A percentile compares a stretch with the other conserved stretches of the same genome.
These are phyloP conservation scores for Favolaschia claudopus DNA, from an alignment of 768 basidiomycete genomes.

Conservation along the genomic window DNA sequence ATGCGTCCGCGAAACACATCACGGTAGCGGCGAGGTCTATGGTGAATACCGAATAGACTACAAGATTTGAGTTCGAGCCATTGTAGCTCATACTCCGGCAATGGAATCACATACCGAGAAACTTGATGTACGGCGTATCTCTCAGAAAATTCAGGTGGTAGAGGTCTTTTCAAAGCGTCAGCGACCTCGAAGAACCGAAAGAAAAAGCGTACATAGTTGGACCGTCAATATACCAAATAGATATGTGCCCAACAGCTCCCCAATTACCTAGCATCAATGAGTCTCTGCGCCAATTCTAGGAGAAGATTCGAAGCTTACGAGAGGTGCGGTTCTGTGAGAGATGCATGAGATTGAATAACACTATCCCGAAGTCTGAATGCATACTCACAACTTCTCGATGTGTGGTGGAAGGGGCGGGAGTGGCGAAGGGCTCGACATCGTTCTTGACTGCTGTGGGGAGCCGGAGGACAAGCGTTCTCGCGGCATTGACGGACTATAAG, in stretches of 20 bases:
- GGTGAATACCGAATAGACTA: background rate
- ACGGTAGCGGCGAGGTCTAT: background rate
- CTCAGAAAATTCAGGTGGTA: background rate
- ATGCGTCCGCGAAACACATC: background rate
- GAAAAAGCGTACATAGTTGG: background rate
- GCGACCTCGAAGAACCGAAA: background rate
- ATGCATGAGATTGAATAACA: background rate
- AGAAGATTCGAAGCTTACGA: background rate
- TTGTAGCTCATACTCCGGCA: background rate
- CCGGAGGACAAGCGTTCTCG: no score
- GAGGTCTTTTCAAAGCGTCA: background rate
- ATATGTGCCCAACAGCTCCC: background rate
- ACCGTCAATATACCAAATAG: background rate
- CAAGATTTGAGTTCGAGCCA: background rate
- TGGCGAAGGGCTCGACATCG: no score
- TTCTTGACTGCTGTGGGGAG: no score
- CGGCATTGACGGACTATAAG: no score
- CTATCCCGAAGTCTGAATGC: background rate
- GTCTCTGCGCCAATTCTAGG: no score
- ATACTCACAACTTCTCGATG: conserved; percentile 1
- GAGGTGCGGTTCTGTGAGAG: background rate
- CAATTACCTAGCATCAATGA: background rate
- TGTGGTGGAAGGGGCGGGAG: background rate
- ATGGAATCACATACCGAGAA: background rate
- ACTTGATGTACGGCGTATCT: background rate